Evolutionary conservation across 1,284 basidiomycete genomes (phyloP).

Genomic region (Pseudozyma hubeiensis): DNA sequence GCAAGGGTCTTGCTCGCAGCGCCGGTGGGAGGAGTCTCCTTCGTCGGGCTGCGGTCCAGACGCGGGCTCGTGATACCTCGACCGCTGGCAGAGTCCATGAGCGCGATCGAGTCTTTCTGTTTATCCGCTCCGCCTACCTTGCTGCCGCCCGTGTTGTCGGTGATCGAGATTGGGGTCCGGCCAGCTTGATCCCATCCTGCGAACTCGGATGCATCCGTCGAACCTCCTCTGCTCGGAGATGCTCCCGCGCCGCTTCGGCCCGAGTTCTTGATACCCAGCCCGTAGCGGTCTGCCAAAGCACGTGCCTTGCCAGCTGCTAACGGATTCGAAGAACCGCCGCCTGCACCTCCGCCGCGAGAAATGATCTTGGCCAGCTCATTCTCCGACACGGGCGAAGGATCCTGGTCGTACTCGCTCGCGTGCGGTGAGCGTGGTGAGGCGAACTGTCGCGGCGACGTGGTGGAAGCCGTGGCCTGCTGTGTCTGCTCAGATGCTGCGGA

Average conservation of each 20-base stretch:
- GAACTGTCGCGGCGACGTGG: conserved; percentile 4
- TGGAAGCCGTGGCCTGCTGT: conserved; percentile 1
- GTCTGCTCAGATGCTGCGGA: conserved; percentile 6
- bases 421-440: conserved; percentile 44
- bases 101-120: conserved; percentile 30
- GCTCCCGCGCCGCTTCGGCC: conserved; percentile 12
- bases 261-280: conserved; percentile 33
- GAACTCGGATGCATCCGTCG: conserved; percentile 18
- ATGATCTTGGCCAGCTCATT: conserved; percentile 63
- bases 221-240: background rate
- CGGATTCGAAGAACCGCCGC: conserved; percentile 1
- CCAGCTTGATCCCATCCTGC: conserved; percentile 55
- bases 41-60: conserved; percentile 18
- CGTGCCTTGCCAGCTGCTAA: conserved; percentile 21
- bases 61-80: conserved; percentile 40
- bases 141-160: conserved; percentile 34
- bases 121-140: conserved; percentile 2
- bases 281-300: conserved; percentile 39
- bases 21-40: conserved; percentile 4
- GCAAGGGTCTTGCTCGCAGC: conserved; percentile 3
- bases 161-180: conserved; percentile 42
- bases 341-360: conserved; percentile 23
- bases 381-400: conserved; percentile 55
- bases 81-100: conserved; percentile 49
- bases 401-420: conserved; percentile 51